These are phyloP conservation scores for Candida boidinii DNA, from an alignment of 805 yeast genomes.

Conservation along the genomic window DNA sequence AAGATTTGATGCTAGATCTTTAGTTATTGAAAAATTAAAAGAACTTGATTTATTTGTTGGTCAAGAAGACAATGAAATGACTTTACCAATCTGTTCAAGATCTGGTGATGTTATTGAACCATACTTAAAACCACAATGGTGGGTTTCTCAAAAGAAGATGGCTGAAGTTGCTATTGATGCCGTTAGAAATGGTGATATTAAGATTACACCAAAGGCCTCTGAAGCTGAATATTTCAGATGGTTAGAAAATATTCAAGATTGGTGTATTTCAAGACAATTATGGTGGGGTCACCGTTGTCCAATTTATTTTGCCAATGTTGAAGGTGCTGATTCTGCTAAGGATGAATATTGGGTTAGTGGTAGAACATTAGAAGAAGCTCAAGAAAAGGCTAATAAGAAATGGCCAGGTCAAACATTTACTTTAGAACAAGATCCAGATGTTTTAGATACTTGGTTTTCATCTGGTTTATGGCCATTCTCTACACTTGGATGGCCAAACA, in stretches of 20 bases:
- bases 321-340: constrained; percentile 59
- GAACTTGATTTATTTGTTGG: constrained; percentile 68
- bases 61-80: constrained; percentile 93
- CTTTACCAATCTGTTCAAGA: constrained; percentile 88
- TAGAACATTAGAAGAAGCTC: constrained; percentile 74
- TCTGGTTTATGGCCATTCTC: constrained; percentile 98
- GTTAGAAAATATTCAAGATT: constrained; percentile 94
- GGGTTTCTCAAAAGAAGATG: constrained; percentile 89
- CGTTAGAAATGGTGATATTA: constrained; percentile 72
- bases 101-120: constrained; percentile 98
- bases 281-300: constrained; percentile 99
- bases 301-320: constrained; percentile 77
- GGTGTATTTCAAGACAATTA: constrained; percentile 94
- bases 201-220: constrained; percentile 80
- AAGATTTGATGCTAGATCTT: constrained; percentile 88
- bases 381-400: constrained; percentile 63
- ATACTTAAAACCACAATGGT: constrained; percentile 97
- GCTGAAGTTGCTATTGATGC: constrained; percentile 83
- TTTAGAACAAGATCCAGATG: constrained; percentile 94
- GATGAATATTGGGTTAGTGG: constrained; percentile 89
- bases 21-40: constrained; percentile 75
- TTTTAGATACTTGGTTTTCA: constrained; percentile 97
- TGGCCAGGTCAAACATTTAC: constrained; percentile 66
- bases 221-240: constrained; percentile 92
- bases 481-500: constrained; percentile 91